phyloP scores from a whole-genome alignment of 495 filamentous ascomycete species.

The Annulohypoxylon nitens region DNA sequence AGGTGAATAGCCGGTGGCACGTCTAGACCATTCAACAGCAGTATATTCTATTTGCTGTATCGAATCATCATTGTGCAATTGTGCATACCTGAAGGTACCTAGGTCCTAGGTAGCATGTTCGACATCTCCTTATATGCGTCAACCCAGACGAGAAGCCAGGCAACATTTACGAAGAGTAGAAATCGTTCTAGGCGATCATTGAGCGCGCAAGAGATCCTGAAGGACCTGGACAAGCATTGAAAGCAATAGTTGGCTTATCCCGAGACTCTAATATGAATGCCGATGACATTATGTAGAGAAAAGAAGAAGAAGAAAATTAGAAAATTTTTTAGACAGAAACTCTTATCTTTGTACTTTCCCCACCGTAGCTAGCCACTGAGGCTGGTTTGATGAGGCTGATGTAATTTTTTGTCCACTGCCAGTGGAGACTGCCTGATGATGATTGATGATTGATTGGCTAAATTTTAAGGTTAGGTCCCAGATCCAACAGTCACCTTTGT shows the following conservation, averaged over 20 bases:
- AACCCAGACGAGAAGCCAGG: constrained; percentile 66
- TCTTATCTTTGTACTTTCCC: constrained; percentile 37
- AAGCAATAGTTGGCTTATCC: constrained; percentile 72
- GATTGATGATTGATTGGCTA: not conserved
- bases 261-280: constrained; percentile 99
- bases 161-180: constrained; percentile 74
- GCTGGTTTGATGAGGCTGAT: constrained; percentile 30
- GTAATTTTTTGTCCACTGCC: not conserved
- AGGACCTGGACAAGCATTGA: constrained; percentile 97
- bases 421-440: no score
- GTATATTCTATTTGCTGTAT: not conserved
- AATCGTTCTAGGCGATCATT: constrained; percentile 94
- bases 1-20: constrained; percentile 24
- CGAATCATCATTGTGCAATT: constrained; percentile 20
- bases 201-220: constrained; percentile 93
- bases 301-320: constrained; percentile 59
- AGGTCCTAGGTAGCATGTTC: constrained; percentile 52
- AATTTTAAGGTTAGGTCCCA: not conserved
- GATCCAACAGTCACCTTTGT: not conserved
- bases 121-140: constrained; percentile 60
- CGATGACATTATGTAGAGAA: constrained; percentile 83
- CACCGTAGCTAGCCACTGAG: constrained; percentile 26
- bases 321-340: constrained; percentile 43
- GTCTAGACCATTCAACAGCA: not conserved
- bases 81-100: constrained; percentile 16